phyloP scores from a whole-genome alignment of 208 protist species.

The Wallacemonas sp. region DNA sequence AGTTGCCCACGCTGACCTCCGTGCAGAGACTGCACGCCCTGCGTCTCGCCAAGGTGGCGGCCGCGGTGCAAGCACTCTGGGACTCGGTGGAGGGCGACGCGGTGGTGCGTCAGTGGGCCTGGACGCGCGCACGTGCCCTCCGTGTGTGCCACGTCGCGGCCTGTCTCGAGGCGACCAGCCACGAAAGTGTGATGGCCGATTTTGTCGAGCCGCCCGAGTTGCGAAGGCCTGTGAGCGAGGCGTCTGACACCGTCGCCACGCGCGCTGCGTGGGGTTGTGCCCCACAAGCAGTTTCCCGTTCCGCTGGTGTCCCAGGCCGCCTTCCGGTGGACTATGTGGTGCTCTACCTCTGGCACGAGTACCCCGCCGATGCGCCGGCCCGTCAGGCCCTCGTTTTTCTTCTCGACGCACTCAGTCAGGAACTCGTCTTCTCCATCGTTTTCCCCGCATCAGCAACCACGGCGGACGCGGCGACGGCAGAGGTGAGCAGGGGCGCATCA shows the following conservation, averaged over 20 bases:
- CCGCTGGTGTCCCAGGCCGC: no score
- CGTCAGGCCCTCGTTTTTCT: constrained; percentile 22
- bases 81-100: not conserved
- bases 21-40: constrained; percentile 25
- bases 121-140: not conserved
- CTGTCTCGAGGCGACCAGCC: not conserved
- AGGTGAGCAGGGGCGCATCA: no score
- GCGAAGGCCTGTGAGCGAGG: not conserved
- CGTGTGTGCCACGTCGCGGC: constrained; percentile 7
- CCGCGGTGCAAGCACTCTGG: constrained; percentile 18
- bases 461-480: not conserved
- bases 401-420: constrained; percentile 17
- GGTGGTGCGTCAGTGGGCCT: constrained; percentile 17
- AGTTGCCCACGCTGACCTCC: constrained; percentile 32
- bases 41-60: not conserved
- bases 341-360: constrained; percentile 15
- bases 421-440: constrained; percentile 12
- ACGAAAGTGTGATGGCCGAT: not conserved
- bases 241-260: not conserved
- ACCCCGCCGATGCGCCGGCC: constrained; percentile 16
- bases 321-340: constrained; percentile 7
- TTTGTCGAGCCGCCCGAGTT: not conserved
- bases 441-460: not conserved
- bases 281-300: no score
- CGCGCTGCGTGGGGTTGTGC: not conserved